These are phyloP conservation scores for Botrytis fragariae DNA, from an alignment of 2,329 filamentous ascomycete species.

Conservation along the genomic window DNA sequence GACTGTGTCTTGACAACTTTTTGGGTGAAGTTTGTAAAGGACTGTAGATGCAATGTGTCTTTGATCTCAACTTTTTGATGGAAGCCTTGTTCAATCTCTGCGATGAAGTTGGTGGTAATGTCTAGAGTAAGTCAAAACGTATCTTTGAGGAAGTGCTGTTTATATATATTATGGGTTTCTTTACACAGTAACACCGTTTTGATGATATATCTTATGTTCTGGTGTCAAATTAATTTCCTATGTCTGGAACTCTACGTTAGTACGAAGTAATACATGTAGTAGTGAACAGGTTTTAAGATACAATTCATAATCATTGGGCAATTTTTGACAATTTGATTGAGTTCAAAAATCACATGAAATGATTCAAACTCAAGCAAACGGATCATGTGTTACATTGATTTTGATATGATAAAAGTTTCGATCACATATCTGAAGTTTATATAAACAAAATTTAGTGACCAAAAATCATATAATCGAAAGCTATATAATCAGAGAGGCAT, in stretches of 20 bases:
- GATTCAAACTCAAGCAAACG: too few relatives aligned
- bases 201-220: rapidly evolving
- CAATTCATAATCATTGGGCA: neutral
- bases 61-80: neutral
- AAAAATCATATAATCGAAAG: too few relatives aligned
- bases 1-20: neutral
- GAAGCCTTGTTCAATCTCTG: too few relatives aligned
- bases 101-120: neutral
- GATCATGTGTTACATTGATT: too few relatives aligned
- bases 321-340: too few relatives aligned
- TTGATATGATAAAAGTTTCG: too few relatives aligned
- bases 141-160: neutral
- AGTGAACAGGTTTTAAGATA: neutral
- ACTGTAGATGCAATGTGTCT: neutral
- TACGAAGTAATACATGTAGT: rapidly evolving
- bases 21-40: neutral
- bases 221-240: rapidly evolving
- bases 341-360: too few relatives aligned
- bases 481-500: neutral
- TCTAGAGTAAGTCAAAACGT: neutral
- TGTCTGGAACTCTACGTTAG: neutral
- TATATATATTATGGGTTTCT: neutral
- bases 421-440: rapidly evolving
- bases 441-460: rapidly evolving
- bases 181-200: rapidly evolving